Base-by-base conservation (phyloP, 108 stramenopile genomes). In the Cyclotella sp. region DNA sequence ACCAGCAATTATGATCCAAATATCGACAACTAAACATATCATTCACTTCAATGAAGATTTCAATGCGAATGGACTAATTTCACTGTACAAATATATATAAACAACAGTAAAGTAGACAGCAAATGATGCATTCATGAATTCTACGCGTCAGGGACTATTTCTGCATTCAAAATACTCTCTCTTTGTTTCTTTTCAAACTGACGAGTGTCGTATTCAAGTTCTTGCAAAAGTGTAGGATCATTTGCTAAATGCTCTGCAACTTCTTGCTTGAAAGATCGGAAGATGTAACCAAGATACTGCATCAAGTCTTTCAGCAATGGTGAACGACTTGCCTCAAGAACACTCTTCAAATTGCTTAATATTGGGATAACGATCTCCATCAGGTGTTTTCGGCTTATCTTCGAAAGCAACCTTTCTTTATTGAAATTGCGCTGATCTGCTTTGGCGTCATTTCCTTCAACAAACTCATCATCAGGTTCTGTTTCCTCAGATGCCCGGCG, bases 341-440 rank as follows among this genome's bases (percentile, higher is more conserved):
- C 76, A 19, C 74, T 71, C 81, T 97, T 97, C 62, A 98, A 73
- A 46, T 93, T 93, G 75, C 92, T 87, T 39, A 98, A 78, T 27
- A 97, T 90, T 1, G 98, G 98, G 14, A 98, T 79, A n/a, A 97
- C 87, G 40, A 86, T 92, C 65, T 97, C 96, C 70, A 97, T 84
- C 72, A 97, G 66, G 64, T 98, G 98, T 76, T 97, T 97, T 19
- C 83, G 73, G 63, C 94, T 90, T 41, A 96, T 91, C 78, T 97
- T 97, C 15, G 87, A 87, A 7, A 98, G 86, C 57, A 98, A 70
- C 40, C 68, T 72, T 24, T 88, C 85, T 86, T 95, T 96, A 61
- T 93, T 94, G 10, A 85, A 86, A 41, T 89, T 90, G 45, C 88
- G 83, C 34, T 85, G 86, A 30, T 81, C 83, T 24, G 88, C 53